phyloP scores from a whole-genome alignment of 208 protist genomes.

The Angomonas deanei region DNA sequence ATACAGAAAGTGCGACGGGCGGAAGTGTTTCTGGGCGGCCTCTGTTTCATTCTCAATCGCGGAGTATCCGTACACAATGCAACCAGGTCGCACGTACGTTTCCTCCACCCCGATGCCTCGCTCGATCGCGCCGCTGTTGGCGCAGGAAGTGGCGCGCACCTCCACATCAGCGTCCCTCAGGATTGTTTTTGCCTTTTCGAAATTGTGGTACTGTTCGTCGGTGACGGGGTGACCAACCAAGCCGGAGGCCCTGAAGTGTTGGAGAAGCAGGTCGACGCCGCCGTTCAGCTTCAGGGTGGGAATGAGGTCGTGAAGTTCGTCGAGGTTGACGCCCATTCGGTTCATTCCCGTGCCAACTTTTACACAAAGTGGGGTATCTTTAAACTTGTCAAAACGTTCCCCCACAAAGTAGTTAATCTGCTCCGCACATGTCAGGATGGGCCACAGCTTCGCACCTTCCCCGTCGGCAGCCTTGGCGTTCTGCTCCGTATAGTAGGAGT shows the following conservation, averaged over 20 bases:
- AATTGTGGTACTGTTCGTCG: constrained; percentile 25
- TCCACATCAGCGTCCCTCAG: constrained; percentile 34
- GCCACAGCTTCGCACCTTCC: constrained; percentile 17
- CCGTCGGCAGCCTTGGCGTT: constrained; percentile 24
- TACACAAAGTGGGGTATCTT: constrained; percentile 32
- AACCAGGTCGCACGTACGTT: constrained; percentile 40
- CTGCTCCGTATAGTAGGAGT: constrained; percentile 25
- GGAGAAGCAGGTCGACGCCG: constrained; percentile 33
- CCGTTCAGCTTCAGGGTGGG: constrained; percentile 35
- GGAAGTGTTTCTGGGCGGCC: constrained; percentile 5
- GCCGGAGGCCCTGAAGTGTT: constrained; percentile 50
- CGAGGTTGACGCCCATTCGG: constrained; percentile 28
- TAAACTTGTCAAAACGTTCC: constrained; percentile 24
- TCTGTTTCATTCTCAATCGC: constrained; percentile 26
- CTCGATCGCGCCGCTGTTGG: constrained; percentile 50
- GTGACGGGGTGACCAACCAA: constrained; percentile 33
- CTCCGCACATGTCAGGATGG: constrained; percentile 21
- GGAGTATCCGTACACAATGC: constrained; percentile 49
- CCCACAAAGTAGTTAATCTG: constrained; percentile 36
- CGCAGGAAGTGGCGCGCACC: constrained; percentile 39
- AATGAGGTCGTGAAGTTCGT: constrained; percentile 22
- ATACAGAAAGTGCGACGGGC: constrained; percentile 34
- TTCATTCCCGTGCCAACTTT: constrained; percentile 58
- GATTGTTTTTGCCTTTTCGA: constrained; percentile 24
- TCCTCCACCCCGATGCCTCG: constrained; percentile 35